Conservation (phyloP, 1,284 basidiomycete genomes). For the Austroboletus niveus region DNA sequence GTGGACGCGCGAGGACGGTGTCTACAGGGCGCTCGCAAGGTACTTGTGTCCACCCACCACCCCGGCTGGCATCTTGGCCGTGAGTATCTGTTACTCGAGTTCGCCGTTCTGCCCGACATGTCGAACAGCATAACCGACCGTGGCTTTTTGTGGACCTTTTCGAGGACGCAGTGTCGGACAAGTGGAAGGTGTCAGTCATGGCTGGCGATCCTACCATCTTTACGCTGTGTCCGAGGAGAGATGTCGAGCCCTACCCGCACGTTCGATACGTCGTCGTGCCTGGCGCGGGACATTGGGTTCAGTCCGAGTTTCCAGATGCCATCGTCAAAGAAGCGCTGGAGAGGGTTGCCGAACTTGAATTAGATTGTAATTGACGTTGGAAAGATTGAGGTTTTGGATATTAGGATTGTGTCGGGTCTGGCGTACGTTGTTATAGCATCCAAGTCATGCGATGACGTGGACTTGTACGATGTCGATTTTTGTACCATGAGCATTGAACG, state of each 20-base stretch:
- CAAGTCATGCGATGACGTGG: too few species aligned
- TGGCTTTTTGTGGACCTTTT: constrained; percentile 19
- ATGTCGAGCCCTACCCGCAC: constrained; percentile 12
- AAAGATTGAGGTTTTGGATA: too few species aligned
- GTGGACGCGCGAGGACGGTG: constrained; percentile 18
- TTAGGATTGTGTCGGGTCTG: too few species aligned
- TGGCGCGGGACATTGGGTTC: constrained; percentile 24
- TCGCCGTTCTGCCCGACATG: background rate
- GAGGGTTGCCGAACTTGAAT: constrained; percentile 6
- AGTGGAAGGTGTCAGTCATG: constrained; percentile 19
- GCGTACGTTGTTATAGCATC: too few species aligned
- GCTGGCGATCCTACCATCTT: constrained; percentile 18
- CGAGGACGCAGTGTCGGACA: background rate
- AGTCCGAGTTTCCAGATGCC: constrained; percentile 22
- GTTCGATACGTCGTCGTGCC: constrained; percentile 15
- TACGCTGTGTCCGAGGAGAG: constrained; percentile 6
- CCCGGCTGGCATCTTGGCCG: constrained; percentile 10
- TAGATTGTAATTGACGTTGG: background rate
- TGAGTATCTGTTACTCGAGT: background rate
- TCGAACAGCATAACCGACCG: constrained; percentile 11
- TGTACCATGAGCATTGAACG: too few species aligned
- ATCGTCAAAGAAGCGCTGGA: constrained; percentile 25
- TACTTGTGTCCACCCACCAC: constrained; percentile 13
- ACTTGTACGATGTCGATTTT: too few species aligned
- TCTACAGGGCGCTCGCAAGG: constrained; percentile 16